Evolutionary conservation across 768 basidiomycete species (phyloP), one percentile per base, ranked within the genome.

Genomic region (Boletus speciosus): DNA sequence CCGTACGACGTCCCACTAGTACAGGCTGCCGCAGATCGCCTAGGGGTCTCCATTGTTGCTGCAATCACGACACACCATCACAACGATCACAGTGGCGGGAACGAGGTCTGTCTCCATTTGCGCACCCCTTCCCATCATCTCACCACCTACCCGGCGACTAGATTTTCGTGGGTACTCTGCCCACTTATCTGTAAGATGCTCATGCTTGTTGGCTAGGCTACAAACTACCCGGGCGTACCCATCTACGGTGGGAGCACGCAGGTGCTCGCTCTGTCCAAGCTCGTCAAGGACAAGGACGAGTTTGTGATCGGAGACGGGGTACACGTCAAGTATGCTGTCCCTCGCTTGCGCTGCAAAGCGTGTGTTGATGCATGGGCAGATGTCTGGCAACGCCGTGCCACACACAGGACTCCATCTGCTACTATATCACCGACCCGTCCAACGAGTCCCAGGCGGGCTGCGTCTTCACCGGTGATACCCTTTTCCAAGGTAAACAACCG

Each of bases 361-460:
- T 41, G 27, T 36, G 23, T 40, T 62, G 51, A 61, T 40, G 53
- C 8, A 29, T 34, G 32, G 29, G 32, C 56, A 90, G 90, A 68
- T 91, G 88, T 70, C 73, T 93, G 23, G 86, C 90, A 25, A 94
- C 91, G 1, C 91, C 93, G 1, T 95, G 93, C 72, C 96, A 98
- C 70, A 98, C 96, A 4, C 90, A 90, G 67, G 96, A 98, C 72
- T 97, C 95, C 15, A 95, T 96, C 62, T 97, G 90, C 76, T 98
- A 85, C 76, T 80, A 88, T 67, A 80, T 85, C 51, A 91, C 87
- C 32, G 69, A 76, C 21, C 59, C 67, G 23, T 71, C 81, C 25
- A 62, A 74, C 45, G 67, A 69, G 25, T 62, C 64, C 10, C 83
- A 84, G 56, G 75, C 87, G 0, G 87, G 88, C 19, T 87, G 78